These are phyloP conservation scores for Aspergillus haitiensis DNA, from an alignment of 495 filamentous ascomycete genomes.

Conservation along the genomic window DNA sequence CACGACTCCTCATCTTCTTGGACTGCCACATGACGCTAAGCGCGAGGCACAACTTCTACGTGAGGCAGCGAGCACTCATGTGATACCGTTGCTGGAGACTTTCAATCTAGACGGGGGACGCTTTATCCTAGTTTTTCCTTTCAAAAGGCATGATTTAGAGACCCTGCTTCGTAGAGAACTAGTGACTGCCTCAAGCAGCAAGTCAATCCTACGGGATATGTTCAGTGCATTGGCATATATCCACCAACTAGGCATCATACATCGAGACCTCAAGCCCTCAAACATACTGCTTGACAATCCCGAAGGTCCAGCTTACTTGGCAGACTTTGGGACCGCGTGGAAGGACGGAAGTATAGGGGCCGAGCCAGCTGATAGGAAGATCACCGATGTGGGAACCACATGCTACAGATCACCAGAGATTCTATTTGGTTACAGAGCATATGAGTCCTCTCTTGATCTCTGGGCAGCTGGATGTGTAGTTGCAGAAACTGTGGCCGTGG, in stretches of 20 bases:
- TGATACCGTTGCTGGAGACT: slow-evolving; percentile 69
- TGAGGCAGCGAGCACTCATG: slow-evolving; percentile 45
- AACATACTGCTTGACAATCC: slow-evolving; percentile 74
- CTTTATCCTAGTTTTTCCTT: slow-evolving; percentile 81
- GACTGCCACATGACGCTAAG: slow-evolving; percentile 75
- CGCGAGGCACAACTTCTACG: slow-evolving; percentile 75
- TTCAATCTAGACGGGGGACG: slow-evolving; percentile 69
- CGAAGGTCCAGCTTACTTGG: slow-evolving; percentile 70
- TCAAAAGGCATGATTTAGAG: slow-evolving; percentile 69
- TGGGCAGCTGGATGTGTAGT: slow-evolving; percentile 88
- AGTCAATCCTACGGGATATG: slow-evolving; percentile 58
- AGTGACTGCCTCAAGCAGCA: slow-evolving; percentile 46
- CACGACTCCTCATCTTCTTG: slow-evolving; percentile 69
- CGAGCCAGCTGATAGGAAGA: slow-evolving; percentile 69
- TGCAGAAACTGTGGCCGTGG: slow-evolving; percentile 57
- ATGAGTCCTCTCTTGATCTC: slow-evolving; percentile 72
- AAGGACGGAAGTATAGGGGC: slow-evolving; percentile 57
- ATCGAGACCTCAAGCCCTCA: slow-evolving; percentile 91
- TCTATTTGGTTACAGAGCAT: slow-evolving; percentile 77
- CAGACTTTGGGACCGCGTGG: slow-evolving; percentile 94
- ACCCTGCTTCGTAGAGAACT: slow-evolving; percentile 54
- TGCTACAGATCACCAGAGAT: slow-evolving; percentile 88
- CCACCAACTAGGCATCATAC: slow-evolving; percentile 75
- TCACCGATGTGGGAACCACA: slow-evolving; percentile 91
- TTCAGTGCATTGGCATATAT: slow-evolving; percentile 72